Conservation (phyloP, 2,329 filamentous ascomycete species). For the Laburnicola sp. region DNA sequence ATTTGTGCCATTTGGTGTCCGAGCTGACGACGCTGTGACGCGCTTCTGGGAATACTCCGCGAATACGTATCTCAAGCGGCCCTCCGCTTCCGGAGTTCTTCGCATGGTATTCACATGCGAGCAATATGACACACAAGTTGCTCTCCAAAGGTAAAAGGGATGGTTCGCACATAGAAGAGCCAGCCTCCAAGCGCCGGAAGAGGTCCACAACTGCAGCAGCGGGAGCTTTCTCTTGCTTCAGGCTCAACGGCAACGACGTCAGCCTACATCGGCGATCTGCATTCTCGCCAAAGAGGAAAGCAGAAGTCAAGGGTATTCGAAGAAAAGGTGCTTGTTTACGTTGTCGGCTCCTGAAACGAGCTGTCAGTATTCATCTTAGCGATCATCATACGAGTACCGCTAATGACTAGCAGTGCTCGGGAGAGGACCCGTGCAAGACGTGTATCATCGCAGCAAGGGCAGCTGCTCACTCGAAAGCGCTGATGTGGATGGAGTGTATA, state of each 20-base stretch:
- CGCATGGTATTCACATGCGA: neutral
- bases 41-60: neutral
- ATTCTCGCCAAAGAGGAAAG: slow-evolving; percentile 16
- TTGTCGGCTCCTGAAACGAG: slow-evolving; percentile 20
- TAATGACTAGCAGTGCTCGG: slow-evolving; percentile 17
- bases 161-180: neutral
- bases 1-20: neutral
- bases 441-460: slow-evolving; percentile 16
- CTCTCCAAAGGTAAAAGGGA: neutral
- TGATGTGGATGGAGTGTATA: slow-evolving; percentile 27
- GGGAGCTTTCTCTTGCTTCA: slow-evolving; percentile 19
- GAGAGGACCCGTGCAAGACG: slow-evolving; percentile 23
- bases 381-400: neutral
- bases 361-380: slow-evolving; percentile 9
- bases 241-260: slow-evolving; percentile 15
- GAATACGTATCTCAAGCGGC: neutral
- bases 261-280: slow-evolving; percentile 15
- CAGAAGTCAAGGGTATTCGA: slow-evolving; percentile 19
- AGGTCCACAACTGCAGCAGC: neutral
- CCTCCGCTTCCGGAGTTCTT: no score
- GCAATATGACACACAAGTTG: neutral
- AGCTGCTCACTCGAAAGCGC: slow-evolving; percentile 15
- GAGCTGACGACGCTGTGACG: neutral
- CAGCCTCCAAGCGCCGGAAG: slow-evolving; percentile 1
- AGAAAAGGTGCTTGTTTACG: slow-evolving; percentile 20